Evolutionary conservation across 2,329 filamentous ascomycete species (phyloP), one percentile per base, ranked within the genome.

Genomic region (Colletotrichum sp.): DNA sequence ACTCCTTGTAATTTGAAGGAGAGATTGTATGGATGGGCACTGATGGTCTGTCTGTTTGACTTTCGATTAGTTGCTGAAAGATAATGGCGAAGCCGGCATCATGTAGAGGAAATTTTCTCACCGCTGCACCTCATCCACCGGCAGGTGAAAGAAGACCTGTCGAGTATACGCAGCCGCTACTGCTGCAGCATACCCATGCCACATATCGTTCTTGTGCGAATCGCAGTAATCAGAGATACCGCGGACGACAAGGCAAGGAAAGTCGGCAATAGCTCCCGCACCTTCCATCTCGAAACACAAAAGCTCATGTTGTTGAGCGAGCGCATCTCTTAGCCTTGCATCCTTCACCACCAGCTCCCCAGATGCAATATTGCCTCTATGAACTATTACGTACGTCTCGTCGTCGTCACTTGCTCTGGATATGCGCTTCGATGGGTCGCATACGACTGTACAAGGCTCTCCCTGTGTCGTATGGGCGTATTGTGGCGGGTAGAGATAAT

Each of bases 241-340:
- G n/a, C 77, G 74, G 32, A 79, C 57, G 6, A 78, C 18, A 18
- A 79, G 26, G 36, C 72, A 78, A 36, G 76, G 76, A 44, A 79
- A 77, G 44, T 77, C 72, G 6, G 39, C 44, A n/a, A 74, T 28
- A 5, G 60, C 74, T n/a, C 78, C 78, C 21, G 72, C 78, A 5
- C 72, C 78, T 49, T 78, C 78, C 76, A 72, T 78, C 71, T 79
- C 77, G 24, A 79, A 79, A 62, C 76, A 79, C 5, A 79, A 55
- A 5, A 79, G 39, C 18, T 44, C 64, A n/a, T 76, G 16, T 24
- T 75, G 26, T 60, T 57, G 18, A 24, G 76, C 65, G 21, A 79
- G 57, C 4, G 30, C 7, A 26, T 80, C 76, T 59, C 79, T 76
- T 63, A 74, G 21, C n/a, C n/a, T 68, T 13, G 74, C 72, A 62